Conservation (phyloP, 2,329 filamentous ascomycete genomes). For the Triangularia setosa region DNA sequence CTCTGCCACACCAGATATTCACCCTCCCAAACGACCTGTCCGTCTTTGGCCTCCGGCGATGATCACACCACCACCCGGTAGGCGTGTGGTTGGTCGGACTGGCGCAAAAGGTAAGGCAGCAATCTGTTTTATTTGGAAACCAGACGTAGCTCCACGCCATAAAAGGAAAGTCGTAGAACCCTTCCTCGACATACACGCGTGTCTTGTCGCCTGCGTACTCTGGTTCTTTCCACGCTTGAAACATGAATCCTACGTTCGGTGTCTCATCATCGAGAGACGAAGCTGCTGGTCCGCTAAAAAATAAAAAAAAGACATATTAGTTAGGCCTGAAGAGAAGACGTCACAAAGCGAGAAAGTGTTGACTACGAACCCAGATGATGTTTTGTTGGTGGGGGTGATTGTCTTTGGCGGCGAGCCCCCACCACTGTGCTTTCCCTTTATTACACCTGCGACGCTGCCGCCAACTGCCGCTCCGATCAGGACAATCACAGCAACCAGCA, state of each 20-base stretch:
- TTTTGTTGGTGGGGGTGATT: not conserved
- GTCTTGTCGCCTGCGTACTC: conserved; percentile 28
- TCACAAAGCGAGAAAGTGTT: not conserved
- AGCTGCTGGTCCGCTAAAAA: not conserved
- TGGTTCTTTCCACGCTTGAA: conserved; percentile 31
- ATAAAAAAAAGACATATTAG: not conserved
- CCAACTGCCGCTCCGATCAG: conserved; percentile 25
- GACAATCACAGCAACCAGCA: conserved; percentile 16
- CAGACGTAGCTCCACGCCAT: conserved; percentile 27
- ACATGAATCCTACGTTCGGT: conserved; percentile 23
- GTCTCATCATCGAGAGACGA: not conserved
- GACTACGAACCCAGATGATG: not conserved
- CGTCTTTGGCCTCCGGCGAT: conserved; percentile 18
- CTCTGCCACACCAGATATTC: conserved; percentile 27
- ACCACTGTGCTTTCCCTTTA: conserved; percentile 5
- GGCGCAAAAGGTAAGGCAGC: conserved; percentile 30
- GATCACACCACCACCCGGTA: conserved; percentile 28
- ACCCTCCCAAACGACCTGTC: conserved; percentile 24
- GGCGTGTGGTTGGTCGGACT: conserved; percentile 17
- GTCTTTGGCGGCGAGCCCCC: not conserved
- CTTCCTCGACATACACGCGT: conserved; percentile 25
- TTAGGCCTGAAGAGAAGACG: not conserved
- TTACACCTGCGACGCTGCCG: conserved; percentile 25
- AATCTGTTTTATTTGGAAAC: conserved; percentile 24
- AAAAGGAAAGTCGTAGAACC: conserved; percentile 25